Conservation (phyloP, 805 yeast species). For the Metschnikowia kofuensis region DNA sequence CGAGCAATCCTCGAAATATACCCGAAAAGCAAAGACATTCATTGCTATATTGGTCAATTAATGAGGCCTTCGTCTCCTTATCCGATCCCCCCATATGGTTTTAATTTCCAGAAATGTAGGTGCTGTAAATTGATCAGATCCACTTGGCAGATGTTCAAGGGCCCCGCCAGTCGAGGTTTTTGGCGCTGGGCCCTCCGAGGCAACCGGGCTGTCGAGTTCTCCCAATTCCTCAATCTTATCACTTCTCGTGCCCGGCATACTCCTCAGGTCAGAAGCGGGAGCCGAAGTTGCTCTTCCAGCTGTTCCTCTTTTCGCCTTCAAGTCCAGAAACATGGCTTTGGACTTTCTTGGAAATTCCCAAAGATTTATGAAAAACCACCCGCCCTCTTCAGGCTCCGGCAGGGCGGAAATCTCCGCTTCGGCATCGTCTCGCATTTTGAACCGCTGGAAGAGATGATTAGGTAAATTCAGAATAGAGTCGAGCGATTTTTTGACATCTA, state of each 20-base stretch:
- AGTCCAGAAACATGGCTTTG: background rate
- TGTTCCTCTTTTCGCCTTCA: background rate
- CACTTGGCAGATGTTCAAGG: background rate
- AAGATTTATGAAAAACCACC: conserved; percentile 1
- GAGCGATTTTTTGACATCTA: background rate
- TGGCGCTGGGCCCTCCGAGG: background rate
- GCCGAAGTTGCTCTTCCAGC: background rate
- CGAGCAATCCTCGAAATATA: background rate
- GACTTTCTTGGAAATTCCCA: background rate
- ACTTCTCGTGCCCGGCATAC: background rate
- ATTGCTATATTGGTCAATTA: background rate
- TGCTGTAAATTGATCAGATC: background rate
- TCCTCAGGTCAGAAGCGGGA: background rate
- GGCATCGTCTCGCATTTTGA: background rate
- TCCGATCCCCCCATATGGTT: conserved; percentile 9
- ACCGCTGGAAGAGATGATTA: background rate
- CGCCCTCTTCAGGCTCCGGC: background rate
- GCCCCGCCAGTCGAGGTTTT: background rate
- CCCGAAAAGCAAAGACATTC: background rate
- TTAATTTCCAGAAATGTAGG: conserved; percentile 9
- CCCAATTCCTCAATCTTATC: conserved; percentile 3
- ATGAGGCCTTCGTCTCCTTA: conserved; percentile 2
- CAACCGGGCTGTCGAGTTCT: background rate
- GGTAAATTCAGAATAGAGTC: background rate
- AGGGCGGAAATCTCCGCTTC: background rate